Conservation (phyloP, 805 yeast genomes). For the Candida ipomoeae region DNA sequence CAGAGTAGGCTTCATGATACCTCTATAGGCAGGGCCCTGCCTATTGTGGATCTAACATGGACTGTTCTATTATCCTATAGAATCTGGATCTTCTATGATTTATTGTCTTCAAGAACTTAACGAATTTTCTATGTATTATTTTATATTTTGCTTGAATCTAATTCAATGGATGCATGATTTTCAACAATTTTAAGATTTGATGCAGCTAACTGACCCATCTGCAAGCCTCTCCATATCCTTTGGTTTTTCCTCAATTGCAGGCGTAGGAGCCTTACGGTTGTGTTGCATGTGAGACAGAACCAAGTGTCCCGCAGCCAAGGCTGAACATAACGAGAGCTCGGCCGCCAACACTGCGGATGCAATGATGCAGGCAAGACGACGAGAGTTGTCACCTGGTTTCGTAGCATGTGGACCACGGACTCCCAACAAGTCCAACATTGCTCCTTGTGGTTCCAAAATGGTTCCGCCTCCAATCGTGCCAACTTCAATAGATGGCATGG, state of each 20-base stretch:
- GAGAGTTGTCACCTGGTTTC: conserved; percentile 90
- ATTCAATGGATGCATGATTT: conserved; percentile 1
- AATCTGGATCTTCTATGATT: no score
- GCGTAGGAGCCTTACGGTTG: conserved; percentile 59
- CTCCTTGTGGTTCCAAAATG: conserved; percentile 91
- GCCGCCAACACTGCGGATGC: conserved; percentile 96
- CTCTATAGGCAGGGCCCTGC: no score
- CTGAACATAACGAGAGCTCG: conserved; percentile 89
- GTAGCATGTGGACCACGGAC: conserved; percentile 95
- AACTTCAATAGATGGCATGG: conserved; percentile 98
- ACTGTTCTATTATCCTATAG: no score
- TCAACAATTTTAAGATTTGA: conserved; percentile 40
- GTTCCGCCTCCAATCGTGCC: conserved; percentile 99
- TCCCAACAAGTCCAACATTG: conserved; percentile 91
- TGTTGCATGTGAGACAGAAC: conserved; percentile 97
- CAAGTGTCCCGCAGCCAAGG: conserved; percentile 96
- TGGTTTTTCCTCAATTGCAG: conserved; percentile 20
- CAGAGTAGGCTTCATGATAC: no score
- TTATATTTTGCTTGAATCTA: neutral
- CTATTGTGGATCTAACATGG: no score
- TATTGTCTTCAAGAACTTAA: no score
- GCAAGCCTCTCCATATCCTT: conserved; percentile 43
- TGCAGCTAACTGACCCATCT: conserved; percentile 75
- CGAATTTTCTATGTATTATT: neutral
- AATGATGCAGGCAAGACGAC: conserved; percentile 85